phyloP scores from a whole-genome alignment of 2,329 filamentous ascomycete genomes.

The Capronia americana region DNA sequence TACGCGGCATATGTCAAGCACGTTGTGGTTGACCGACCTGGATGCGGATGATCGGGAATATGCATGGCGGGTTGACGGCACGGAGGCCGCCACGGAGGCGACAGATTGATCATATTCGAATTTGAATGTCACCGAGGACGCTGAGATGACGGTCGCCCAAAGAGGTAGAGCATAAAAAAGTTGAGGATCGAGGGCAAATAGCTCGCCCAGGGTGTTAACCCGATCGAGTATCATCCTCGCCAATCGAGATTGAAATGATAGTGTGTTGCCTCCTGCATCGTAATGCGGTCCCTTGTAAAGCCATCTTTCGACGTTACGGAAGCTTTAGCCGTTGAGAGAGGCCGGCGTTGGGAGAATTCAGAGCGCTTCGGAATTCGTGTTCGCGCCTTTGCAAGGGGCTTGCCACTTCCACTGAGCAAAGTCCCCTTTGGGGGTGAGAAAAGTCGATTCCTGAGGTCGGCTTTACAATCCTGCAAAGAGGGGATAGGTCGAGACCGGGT shows the following conservation, averaged over 20 bases:
- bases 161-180: background rate
- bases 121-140: background rate
- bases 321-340: background rate
- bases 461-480: background rate
- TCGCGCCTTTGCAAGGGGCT: background rate
- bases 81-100: conserved; percentile 13
- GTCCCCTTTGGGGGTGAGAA: background rate
- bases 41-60: conserved; percentile 21
- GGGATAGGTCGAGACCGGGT: background rate
- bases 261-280: background rate
- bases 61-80: conserved; percentile 33
- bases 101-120: conserved; percentile 5
- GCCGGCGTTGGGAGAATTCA: background rate
- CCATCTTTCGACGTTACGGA: background rate
- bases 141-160: background rate
- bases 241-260: conserved; percentile 16
- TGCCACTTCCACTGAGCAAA: background rate
- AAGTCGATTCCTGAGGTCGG: background rate
- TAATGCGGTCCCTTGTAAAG: background rate
- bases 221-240: conserved; percentile 11
- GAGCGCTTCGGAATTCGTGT: background rate
- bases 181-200: background rate
- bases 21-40: conserved; percentile 26
- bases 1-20: conserved; percentile 36
- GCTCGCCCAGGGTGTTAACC: background rate